Percentiles rank a stretch among this genome's conserved stretches.
phyloP scores from a whole-genome alignment of 768 basidiomycete genomes.

The Suillus plorans region DNA sequence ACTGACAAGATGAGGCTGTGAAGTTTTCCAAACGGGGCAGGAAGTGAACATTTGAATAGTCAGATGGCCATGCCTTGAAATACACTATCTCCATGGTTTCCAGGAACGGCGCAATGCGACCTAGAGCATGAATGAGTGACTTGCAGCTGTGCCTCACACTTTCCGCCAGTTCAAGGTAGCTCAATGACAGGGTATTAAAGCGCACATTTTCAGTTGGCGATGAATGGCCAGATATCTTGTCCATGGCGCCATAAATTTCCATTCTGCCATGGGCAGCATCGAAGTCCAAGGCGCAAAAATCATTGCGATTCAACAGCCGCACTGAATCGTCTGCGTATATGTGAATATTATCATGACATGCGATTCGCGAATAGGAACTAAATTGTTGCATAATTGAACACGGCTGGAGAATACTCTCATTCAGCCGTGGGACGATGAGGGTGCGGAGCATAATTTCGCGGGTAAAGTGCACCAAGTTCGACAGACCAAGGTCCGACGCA shows the following conservation, averaged over 20 bases:
- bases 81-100: neutral
- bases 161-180: neutral
- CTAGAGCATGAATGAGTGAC: neutral
- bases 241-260: neutral
- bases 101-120: neutral
- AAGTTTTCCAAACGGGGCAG: neutral
- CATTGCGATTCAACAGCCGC: neutral
- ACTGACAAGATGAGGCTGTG: slow-evolving; percentile 3
- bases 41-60: too few relatives aligned
- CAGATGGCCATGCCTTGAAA: neutral
- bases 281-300: neutral
- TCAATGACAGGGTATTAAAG: neutral
- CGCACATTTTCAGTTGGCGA: neutral
- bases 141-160: neutral
- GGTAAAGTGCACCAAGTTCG: neutral
- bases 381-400: neutral
- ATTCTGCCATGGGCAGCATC: neutral
- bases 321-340: neutral
- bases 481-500: neutral
- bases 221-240: neutral
- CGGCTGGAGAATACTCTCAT: slow-evolving; percentile 14
- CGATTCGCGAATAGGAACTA: neutral
- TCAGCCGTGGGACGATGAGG: slow-evolving; percentile 27
- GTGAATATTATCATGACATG: neutral
- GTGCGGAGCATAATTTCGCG: slow-evolving; percentile 22